Conservation (phyloP, 441 rosid species). For the Erodium chrysanthum region DNA sequence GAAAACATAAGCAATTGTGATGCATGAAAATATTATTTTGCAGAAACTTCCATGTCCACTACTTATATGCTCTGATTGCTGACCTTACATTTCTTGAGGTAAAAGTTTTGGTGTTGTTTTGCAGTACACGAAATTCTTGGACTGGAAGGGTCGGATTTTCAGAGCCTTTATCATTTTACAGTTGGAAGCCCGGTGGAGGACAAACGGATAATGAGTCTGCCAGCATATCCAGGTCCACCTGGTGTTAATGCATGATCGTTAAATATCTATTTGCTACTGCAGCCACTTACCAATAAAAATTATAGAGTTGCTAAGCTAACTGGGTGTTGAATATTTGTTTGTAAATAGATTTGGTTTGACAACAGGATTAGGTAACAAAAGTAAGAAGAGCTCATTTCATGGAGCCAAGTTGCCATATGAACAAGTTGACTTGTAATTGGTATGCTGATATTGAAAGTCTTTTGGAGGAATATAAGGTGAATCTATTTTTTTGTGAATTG, state of each 20-base stretch:
- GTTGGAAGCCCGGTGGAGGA: constrained; percentile 75
- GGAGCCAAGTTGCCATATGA: not conserved
- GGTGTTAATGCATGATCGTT: constrained; percentile 34
- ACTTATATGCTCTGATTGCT: no score
- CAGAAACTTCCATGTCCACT: not conserved
- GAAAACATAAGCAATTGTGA: no score
- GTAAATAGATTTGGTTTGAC: not conserved
- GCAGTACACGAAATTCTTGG: constrained; percentile 71
- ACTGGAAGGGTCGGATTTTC: constrained; percentile 46
- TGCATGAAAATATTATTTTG: not conserved
- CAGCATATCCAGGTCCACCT: constrained; percentile 79
- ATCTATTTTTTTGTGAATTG: not conserved
- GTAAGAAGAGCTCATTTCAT: not conserved
- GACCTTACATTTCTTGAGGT: not conserved
- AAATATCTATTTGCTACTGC: not conserved
- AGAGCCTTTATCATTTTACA: constrained; percentile 77
- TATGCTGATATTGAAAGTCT: not conserved
- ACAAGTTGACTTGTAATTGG: not conserved
- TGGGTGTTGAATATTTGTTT: not conserved
- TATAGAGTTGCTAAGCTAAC: no score
- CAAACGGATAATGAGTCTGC: constrained; percentile 75
- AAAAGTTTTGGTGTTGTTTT: constrained; percentile 5
- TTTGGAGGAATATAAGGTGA: not conserved
- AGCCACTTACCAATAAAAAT: not conserved
- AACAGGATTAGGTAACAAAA: not conserved